Evolutionary conservation across 306 rosid species (phyloP), one percentile per base, ranked within the genome.

Genomic region (Echinosophora koreensis): DNA sequence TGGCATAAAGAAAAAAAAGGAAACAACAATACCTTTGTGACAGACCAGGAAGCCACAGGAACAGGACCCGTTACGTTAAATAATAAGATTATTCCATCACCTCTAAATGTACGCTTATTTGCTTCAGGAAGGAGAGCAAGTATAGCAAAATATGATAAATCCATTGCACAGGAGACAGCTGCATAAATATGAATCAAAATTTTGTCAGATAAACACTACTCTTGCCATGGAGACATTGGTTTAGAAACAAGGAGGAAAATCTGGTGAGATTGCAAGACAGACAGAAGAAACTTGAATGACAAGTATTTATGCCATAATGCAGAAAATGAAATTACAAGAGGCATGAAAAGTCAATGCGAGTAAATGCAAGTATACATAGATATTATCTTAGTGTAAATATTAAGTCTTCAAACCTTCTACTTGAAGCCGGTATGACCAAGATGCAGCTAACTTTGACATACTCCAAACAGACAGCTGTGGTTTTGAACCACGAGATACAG

Each of bases 351-450:
- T 66, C 46, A 57, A 16, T 8, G 5, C 13, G 32, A 74, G 38
- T 34, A 68, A 57, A 16, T 8, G 5, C 13, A 27, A 74, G 38
- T 34, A 68, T 18, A 27, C 8, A 46, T 39, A 73, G 22, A 72
- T 14, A 55, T 32, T 46, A 50, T 58, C 18, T 5, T 17, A 47
- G 73, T 60, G 30, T 67, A 61, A 34, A 60, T 34, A 81, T 49
- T 39, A 69, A 37, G 44, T 59, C 28, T 16, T 28, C 28, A 59
- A 69, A 96, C 99, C 99, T 96, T 96, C 97, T 69, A 91, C 66
- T 32, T 89, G 91, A 84, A 96, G 93, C 80, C 84, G 85, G 86
- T 91, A 91, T n/a, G 98, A 88, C 97, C 98, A 96, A 51, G 84
- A 86, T 70, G 82, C 78, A 49, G 89, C 83, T 58, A 92, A 81